Percentiles rank a stretch among this genome's conserved stretches.
These are phyloP conservation scores for Schizochytrium sp. DNA, from an alignment of 108 stramenopile genomes.

Conservation along the genomic window DNA sequence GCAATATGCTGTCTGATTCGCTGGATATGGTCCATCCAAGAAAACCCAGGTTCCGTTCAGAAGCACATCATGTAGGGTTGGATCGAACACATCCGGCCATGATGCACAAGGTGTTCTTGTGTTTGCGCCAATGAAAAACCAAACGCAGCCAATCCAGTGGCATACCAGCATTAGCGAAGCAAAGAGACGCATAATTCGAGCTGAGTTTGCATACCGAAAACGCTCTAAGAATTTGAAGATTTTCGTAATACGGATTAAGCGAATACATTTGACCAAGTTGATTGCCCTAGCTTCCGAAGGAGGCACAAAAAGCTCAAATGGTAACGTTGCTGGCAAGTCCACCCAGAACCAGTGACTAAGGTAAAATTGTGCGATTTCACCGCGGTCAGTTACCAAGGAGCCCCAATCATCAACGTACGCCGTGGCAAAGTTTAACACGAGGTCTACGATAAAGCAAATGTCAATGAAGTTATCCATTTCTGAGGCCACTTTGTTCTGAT, in stretches of 20 bases:
- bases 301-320: conserved; percentile 66
- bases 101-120: conserved; percentile 7
- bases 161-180: conserved; percentile 60
- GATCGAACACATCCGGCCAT: conserved; percentile 33
- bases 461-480: conserved; percentile 63
- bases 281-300: conserved; percentile 32
- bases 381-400: conserved; percentile 16
- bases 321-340: conserved; percentile 71
- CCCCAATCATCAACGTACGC: conserved; percentile 66
- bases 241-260: conserved; percentile 15
- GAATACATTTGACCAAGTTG: conserved; percentile 28
- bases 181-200: conserved; percentile 52
- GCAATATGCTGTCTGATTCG: background rate
- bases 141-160: conserved; percentile 45
- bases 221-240: background rate
- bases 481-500: background rate
- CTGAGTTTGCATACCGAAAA: conserved; percentile 55
- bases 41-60: conserved; percentile 44
- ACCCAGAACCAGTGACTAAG: conserved; percentile 70
- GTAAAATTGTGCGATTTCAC: conserved; percentile 26
- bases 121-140: conserved; percentile 53
- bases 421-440: conserved; percentile 72
- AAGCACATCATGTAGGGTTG: conserved; percentile 15
- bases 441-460: conserved; percentile 69
- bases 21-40: background rate